A percentile compares a stretch with the other conserved stretches of the same genome.
Conservation (phyloP, 2,329 filamentous ascomycete genomes). For the Hypoxylon sp. region DNA sequence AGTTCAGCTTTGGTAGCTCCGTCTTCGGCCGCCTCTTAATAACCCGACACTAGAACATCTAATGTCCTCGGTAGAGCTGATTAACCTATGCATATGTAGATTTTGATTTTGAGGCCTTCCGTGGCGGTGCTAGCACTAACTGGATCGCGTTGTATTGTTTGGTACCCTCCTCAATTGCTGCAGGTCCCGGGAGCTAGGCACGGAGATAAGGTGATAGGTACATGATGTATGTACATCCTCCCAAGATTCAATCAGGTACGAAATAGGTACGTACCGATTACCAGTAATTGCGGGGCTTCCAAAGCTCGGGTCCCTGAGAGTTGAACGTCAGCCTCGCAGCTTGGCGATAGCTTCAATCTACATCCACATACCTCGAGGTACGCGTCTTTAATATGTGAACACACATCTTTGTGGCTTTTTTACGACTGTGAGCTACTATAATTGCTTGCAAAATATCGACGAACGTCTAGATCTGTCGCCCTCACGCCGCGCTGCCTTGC, state of each 20-base stretch:
- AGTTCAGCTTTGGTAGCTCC: conserved; percentile 28
- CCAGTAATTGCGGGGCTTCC: conserved; percentile 38
- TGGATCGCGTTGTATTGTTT: not conserved
- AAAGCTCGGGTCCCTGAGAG: conserved; percentile 29
- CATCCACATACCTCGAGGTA: conserved; percentile 3
- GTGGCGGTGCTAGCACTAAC: not conserved
- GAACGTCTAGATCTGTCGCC: not conserved
- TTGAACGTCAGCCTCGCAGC: conserved; percentile 41
- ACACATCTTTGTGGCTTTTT: not conserved
- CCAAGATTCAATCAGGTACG: not conserved
- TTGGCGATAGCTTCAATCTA: conserved; percentile 36
- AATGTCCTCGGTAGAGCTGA: not conserved
- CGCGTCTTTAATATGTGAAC: conserved; percentile 7
- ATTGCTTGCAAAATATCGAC: not conserved
- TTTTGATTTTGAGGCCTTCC: not conserved
- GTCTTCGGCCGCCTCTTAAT: conserved; percentile 36
- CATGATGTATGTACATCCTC: too few species aligned
- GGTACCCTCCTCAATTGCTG: conserved; percentile 12
- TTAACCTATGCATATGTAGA: not conserved
- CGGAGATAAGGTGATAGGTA: not conserved
- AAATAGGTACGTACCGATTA: conserved; percentile 27
- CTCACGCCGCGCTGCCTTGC: conserved; percentile 1
- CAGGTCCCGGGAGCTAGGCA: conserved; percentile 9
- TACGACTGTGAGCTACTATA: not conserved
- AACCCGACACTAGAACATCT: conserved; percentile 15